Base-by-base conservation (phyloP, 306 rosid species). In the Urtica urens region DNA sequence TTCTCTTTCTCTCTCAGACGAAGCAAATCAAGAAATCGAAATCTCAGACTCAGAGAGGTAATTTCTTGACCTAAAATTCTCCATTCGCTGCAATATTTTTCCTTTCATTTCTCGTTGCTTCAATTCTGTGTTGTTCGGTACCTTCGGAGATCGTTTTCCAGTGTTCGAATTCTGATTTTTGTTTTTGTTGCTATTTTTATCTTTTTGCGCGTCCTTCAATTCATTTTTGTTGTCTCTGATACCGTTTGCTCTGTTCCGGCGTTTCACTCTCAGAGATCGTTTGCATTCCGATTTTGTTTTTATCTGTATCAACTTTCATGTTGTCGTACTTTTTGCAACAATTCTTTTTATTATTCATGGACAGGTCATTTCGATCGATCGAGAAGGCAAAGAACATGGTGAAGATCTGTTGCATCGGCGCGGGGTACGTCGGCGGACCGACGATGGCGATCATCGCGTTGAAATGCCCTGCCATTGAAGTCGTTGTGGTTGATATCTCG, bases 351-450 rank as follows among this genome's bases (percentile, higher is more conserved):
- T 34, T 23, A 47, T 18, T 19, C 49, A 63, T 71, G 34, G 48
- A 14, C 69, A 77, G 95, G 77, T 70, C 40, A 23, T 31, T n/a
- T 47, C 34, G 58, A 37, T 60, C 53, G 60, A 58, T 58, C 63
- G 48, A 30, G 51, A 23, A 30, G 31, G 23, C 38, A 78, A n/a
- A n/a, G n/a, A n/a, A 74, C 61, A 90, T 90, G 97, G 97, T 90
- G 92, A 90, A 90, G 84, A 84, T 90, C 74, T 90, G 97, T 64
- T 90, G 97, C 74, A 90, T 90, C 77, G 97, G 97, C 66, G 97
- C 97, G 25, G 95, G 97, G 52, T 90, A 90, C 75, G 97, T 90
- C 10, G 97, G 97, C 28, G 97, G 97, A 20, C 97, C 97, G 20
- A 90, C 97, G 37, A 90, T 90, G 97, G 97, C 97, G 4, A 86